Evolutionary conservation across 441 rosid species (phyloP), one percentile per base, ranked within the genome.

Genomic region (Adansonia madagascariensis): DNA sequence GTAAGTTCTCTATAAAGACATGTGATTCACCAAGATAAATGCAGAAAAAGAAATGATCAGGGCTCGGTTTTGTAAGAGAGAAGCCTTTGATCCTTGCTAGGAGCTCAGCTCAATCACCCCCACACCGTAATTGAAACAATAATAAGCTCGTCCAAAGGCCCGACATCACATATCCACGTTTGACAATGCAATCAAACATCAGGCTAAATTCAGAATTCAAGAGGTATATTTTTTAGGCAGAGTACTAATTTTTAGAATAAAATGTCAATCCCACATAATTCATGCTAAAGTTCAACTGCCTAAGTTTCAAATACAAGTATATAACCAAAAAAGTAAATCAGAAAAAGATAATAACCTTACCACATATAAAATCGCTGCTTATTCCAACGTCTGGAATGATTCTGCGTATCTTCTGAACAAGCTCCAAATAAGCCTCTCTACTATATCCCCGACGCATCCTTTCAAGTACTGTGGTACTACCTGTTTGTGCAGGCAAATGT

Each of bases 401-500:
- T 73, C 84, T 79, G 73, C 90, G 77, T 59, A 92, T 90, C 89
- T 92, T 92, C 55, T 91, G 87, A 78, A 93, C 96, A 77, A 93
- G 96, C 65, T 92, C 97, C 77, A 93, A 89, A 87, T 95, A 95
- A 22, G 93, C 94, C 85, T 93, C 96, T 77, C 96, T 88, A n/a
- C 91, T 95, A 84, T 95, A 95, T 15, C 96, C 95, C 53, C 97
- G 88, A 11, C 88, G 91, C 99, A 93, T 95, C 76, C 89, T 88
- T 83, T 95, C 91, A 27, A 92, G 91, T 71, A 88, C 92, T n/a
- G 87, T 80, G 17, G 95, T 91, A 76, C 85, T 95, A 78, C 98
- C 97, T 3, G 91, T 84, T 81, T 95, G 99, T 49, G 99, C 99
- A 79, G 99, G 99, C 80, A 93, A 85, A 88, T 95, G 98, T 64